Base-by-base conservation (phyloP, 108 stramenopile genomes). In the Cyclotella choctawhatcheeana region DNA sequence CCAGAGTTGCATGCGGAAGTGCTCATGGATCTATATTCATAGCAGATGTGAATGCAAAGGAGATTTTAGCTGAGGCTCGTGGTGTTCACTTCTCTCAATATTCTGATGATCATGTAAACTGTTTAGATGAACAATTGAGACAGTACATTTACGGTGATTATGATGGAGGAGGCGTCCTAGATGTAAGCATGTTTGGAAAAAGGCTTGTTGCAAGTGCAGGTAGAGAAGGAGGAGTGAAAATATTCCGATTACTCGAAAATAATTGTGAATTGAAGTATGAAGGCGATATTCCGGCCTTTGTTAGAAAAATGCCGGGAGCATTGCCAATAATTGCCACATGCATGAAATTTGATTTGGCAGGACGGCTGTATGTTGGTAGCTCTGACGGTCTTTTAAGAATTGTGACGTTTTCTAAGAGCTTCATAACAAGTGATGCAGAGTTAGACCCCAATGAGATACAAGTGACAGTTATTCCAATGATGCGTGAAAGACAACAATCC, bases 1-100 rank as follows among this genome's bases (percentile, higher is more conserved):
- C 92, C 2, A 64, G 87, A 60, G 89, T 77, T 0, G 92, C 77
- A 1, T 86, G 85, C 62, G 92, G 92, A 4, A 83, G 70, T 50
- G 75, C 89, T 16, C n/a, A 64, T 35, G 88, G 89, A 34, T 71
- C 76, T 24, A 53, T 90, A 7, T 88, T 77, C 50, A 63, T 89
- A 2, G 85, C 78, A 10, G 75, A 93, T 65, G 64, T 89, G 14
- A 77, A 89, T 62, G 69, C 74, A 10, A 83, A 82, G 4, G 63
- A 84, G 18, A 44, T 85, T 50, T 48, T 87, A 63, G 84, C 79
- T 8, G 69, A 27, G 16, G 76, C 70, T 2, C 48, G 45, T 6
- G 59, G 67, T 27, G 71, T 67, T 7, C 78, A 79, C 67, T 78
- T 34, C 22, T 63, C 62, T 47, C 77, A 74, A 30, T 61, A 84